Evolutionary conservation across 108 stramenopile genomes (phyloP).

Genomic region (Asterionellopsis glacialis): DNA sequence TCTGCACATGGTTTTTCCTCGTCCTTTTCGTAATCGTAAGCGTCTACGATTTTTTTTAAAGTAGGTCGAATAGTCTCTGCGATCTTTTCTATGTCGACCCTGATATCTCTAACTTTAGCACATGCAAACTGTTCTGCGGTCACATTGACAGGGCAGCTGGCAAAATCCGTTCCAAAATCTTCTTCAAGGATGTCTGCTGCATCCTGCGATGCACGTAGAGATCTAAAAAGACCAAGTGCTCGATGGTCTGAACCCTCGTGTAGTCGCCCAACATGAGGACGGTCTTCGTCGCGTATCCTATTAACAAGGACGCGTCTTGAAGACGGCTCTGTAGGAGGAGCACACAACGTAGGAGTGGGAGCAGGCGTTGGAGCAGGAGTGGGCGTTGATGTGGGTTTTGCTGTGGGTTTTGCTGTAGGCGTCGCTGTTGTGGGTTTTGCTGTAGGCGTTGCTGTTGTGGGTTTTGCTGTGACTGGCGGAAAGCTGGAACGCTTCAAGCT

Average conservation of each 20-base stretch:
- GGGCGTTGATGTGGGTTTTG: too few species aligned
- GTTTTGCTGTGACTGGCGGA: too few species aligned
- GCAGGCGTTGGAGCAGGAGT: too few species aligned
- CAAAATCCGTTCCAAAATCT: neutral
- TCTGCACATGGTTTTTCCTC: neutral
- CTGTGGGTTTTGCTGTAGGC: too few species aligned
- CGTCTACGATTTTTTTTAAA: too few species aligned
- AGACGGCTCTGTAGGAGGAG: neutral
- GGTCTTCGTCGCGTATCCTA: conserved; percentile 9
- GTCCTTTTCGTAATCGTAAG: neutral
- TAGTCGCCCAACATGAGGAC: conserved; percentile 1
- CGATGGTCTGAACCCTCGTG: too few species aligned
- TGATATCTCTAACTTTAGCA: conserved; percentile 10
- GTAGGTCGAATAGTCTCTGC: too few species aligned
- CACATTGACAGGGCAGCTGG: conserved; percentile 6
- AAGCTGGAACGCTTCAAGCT: too few species aligned
- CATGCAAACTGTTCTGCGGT: conserved; percentile 8
- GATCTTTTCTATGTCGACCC: neutral
- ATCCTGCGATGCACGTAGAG: conserved; percentile 14
- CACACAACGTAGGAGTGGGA: neutral
- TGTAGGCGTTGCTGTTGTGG: too few species aligned
- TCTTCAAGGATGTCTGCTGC: conserved; percentile 13
- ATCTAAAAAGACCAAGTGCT: neutral
- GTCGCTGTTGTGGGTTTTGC: too few species aligned
- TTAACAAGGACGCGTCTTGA: neutral